Evolutionary conservation across 768 basidiomycete genomes (phyloP), one percentile per base, ranked within the genome.

Genomic region (Boletus bicolor): DNA sequence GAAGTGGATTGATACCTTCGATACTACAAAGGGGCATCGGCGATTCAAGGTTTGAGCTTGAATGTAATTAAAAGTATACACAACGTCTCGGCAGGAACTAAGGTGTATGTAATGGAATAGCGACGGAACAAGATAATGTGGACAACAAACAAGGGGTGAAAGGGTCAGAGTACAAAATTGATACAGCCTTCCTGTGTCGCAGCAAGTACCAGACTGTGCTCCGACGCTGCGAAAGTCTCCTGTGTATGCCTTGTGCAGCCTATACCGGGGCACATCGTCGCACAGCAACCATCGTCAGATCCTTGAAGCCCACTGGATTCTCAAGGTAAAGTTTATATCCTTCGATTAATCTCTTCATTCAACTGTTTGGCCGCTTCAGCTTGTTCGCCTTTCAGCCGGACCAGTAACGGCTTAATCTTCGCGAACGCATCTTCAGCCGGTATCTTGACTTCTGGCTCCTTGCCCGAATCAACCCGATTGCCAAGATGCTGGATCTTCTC

Each of bases 401-500:
- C 64, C 32, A 95, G 73, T 44, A 89, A 73, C 5, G 68, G 74
- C 51, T 67, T 70, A 70, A 94, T 91, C 69, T 73, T 75, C 1
- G 68, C 69, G 17, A 90, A 70, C 15, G 89, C 86, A 24, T 82
- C 85, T 10, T 75, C 68, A 4, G 62, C 53, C n/a, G 72, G 64
- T 37, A 89, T 72, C 55, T 77, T 74, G 55, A 64, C 70, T 14
- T 71, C 71, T 8, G 66, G 59, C 24, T 78, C 77, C 66, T 82
- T 87, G 70, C 91, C 86, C 44, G 82, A 77, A 54, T 78, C 72
- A 0, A 45, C 49, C 39, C 63, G 61, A 59, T 85, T 78, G 44
- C 92, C 93, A 63, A 86, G 87, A 72, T 95, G 84, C 73, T 98
- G 95, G 64, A 98, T 94, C 72, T 82, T 81, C 72, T 93, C 93